These are phyloP conservation scores for Globisporangium iwayamae DNA, from an alignment of 352 stramenopile genomes.

Conservation along the genomic window DNA sequence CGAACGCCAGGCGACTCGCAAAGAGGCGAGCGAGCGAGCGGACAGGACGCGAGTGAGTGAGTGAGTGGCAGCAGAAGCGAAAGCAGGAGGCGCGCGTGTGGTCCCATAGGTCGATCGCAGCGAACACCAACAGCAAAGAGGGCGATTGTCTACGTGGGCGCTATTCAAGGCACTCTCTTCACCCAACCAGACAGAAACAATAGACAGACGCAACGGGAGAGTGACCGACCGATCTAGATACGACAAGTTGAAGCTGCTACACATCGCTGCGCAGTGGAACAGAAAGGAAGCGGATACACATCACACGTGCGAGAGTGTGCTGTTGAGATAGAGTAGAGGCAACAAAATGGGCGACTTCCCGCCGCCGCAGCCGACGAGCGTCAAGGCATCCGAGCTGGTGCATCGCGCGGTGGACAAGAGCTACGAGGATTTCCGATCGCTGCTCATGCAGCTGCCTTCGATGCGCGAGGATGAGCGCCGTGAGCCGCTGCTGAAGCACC, in stretches of 20 bases:
- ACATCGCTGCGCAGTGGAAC: background rate
- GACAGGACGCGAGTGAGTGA: background rate
- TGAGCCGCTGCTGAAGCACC: conserved; percentile 59
- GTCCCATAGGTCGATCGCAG: background rate
- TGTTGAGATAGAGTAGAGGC: background rate
- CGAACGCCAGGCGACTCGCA: conserved; percentile 9
- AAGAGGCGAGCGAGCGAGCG: conserved; percentile 1
- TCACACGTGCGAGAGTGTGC: background rate
- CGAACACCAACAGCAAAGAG: background rate
- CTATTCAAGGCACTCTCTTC: background rate
- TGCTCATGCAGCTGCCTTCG: conserved; percentile 64
- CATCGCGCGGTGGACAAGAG: conserved; percentile 78
- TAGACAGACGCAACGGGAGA: background rate
- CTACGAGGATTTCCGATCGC: conserved; percentile 77
- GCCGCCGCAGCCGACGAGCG: conserved; percentile 45
- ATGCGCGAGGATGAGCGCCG: conserved; percentile 74
- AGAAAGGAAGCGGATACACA: background rate
- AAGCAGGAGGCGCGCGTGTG: background rate
- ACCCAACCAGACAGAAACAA: background rate
- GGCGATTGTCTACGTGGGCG: background rate
- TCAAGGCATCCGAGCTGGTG: conserved; percentile 75
- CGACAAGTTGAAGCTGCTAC: background rate
- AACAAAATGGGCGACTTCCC: conserved; percentile 70
- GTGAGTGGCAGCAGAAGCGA: background rate
- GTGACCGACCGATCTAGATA: background rate